Percentiles rank a stretch among this genome's conserved stretches.
Conservation (phyloP, 805 yeast species). For the Candida dajiaensis region DNA sequence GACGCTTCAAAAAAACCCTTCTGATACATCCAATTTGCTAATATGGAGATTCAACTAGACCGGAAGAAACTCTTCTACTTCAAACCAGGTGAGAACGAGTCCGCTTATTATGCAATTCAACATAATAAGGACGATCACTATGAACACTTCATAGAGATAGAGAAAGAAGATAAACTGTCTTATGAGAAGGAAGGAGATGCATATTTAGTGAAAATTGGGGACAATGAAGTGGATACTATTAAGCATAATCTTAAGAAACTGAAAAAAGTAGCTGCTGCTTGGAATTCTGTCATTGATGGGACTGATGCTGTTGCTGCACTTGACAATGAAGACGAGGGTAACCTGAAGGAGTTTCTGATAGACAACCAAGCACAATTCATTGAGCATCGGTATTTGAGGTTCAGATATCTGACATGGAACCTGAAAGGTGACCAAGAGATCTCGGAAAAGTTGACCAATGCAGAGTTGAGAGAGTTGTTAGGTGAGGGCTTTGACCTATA, state of each 20-base stretch:
- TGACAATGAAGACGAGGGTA: background rate
- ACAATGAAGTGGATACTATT: background rate
- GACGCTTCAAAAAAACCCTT: background rate
- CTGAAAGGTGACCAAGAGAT: constrained; percentile 22
- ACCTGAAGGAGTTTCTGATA: constrained; percentile 8
- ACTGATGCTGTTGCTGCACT: constrained; percentile 1
- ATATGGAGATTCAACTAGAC: constrained; percentile 11
- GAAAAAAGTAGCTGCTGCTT: background rate
- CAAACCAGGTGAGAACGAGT: constrained; percentile 23
- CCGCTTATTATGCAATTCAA: constrained; percentile 23
- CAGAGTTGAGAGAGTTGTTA: constrained; percentile 14
- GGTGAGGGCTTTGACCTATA: constrained; percentile 27
- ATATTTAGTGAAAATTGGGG: constrained; percentile 4
- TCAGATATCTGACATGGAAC: constrained; percentile 36
- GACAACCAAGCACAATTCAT: constrained; percentile 14
- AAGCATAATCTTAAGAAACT: background rate
- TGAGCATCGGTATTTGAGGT: constrained; percentile 13
- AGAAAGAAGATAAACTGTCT: constrained; percentile 1
- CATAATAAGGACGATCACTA: constrained; percentile 1
- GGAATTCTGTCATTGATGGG: constrained; percentile 2
- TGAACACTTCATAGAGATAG: constrained; percentile 11
- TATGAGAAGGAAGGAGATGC: background rate
- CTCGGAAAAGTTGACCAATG: constrained; percentile 15
- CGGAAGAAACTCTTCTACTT: constrained; percentile 18
- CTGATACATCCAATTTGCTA: background rate